A percentile compares a stretch with the other conserved stretches of the same genome.
Evolutionary conservation across 108 stramenopile species (phyloP).

Genomic region (Skeletonema grethae): DNA sequence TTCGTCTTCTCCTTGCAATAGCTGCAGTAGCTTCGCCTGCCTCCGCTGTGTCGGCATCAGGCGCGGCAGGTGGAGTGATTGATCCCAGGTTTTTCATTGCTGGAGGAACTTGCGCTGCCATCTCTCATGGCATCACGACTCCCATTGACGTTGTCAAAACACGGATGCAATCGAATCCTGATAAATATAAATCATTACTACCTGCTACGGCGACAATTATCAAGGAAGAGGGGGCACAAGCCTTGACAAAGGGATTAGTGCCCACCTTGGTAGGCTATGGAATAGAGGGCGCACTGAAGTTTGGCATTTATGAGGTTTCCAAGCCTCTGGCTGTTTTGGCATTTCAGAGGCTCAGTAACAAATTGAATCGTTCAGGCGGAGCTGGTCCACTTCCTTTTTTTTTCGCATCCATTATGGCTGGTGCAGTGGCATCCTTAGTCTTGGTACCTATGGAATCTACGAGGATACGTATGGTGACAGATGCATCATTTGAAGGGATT

Average conservation of each 20-base stretch:
- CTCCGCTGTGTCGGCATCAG: slow-evolving; percentile 1
- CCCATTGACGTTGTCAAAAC: slow-evolving; percentile 94
- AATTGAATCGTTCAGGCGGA: slow-evolving; percentile 26
- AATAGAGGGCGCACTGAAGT: slow-evolving; percentile 88
- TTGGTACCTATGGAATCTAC: slow-evolving; percentile 91
- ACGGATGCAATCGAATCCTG: slow-evolving; percentile 75
- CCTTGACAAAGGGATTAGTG: slow-evolving; percentile 75
- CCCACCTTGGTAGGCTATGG: slow-evolving; percentile 92
- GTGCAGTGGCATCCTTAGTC: slow-evolving; percentile 84
- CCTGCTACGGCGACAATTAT: slow-evolving; percentile 65
- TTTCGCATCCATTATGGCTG: slow-evolving; percentile 81
- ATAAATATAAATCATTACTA: slow-evolving; percentile 47
- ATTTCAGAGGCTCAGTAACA: slow-evolving; percentile 32
- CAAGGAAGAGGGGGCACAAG: slow-evolving; percentile 64
- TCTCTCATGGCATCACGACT: slow-evolving; percentile 82
- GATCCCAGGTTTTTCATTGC: slow-evolving; percentile 82
- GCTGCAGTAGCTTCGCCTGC: slow-evolving; percentile 1
- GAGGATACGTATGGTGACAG: slow-evolving; percentile 91
- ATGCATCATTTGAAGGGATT: slow-evolving; percentile 65
- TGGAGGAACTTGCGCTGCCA: slow-evolving; percentile 85
- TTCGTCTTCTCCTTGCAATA: not conserved
- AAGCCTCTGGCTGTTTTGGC: slow-evolving; percentile 74
- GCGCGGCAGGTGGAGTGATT: slow-evolving; percentile 3
- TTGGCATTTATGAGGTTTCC: slow-evolving; percentile 91
- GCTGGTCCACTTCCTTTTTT: slow-evolving; percentile 63